Percentiles rank a stretch among this genome's conserved stretches.
Conservation (phyloP, 169 alveolate species). For the Ophryocystis elektroscirrha region DNA sequence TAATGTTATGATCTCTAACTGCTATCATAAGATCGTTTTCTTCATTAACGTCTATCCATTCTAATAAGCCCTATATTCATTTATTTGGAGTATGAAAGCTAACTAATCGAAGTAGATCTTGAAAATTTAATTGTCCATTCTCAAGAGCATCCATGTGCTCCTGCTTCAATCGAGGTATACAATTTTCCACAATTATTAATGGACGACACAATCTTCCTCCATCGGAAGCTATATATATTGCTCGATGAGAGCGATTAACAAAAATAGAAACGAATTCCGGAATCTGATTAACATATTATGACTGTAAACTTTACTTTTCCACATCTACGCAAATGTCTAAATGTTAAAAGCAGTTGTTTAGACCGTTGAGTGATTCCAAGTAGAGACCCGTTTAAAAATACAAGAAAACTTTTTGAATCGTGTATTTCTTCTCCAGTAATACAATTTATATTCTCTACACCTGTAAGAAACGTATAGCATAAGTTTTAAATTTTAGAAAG, state of each 20-base stretch:
- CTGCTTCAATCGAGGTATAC: conserved; percentile 39
- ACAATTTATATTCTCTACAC: conserved; percentile 59
- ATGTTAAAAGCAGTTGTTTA: conserved; percentile 47
- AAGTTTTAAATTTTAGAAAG: no score
- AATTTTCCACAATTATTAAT: conserved; percentile 78
- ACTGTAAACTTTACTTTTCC: no score
- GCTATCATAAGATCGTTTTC: conserved; percentile 88
- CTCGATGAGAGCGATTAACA: conserved; percentile 59
- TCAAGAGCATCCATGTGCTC: conserved; percentile 33
- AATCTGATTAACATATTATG: no score
- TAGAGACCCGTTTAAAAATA: conserved; percentile 77
- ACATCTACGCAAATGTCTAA: conserved; percentile 71
- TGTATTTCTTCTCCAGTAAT: conserved; percentile 40
- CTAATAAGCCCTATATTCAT: conserved; percentile 72
- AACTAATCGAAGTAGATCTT: conserved; percentile 43
- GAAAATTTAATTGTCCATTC: conserved; percentile 50
- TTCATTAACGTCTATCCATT: conserved; percentile 97
- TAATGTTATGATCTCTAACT: conserved; percentile 58
- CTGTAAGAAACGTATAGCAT: no score
- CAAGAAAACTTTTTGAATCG: conserved; percentile 40
- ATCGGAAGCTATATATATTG: conserved; percentile 87
- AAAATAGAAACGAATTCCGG: conserved; percentile 84
- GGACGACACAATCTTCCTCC: conserved; percentile 98
- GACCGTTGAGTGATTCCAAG: conserved; percentile 73
- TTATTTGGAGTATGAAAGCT: no score